A percentile compares a stretch with the other conserved stretches of the same genome.
Evolutionary conservation across 148 eudicot species (phyloP).

Genomic region (Cornus florida): DNA sequence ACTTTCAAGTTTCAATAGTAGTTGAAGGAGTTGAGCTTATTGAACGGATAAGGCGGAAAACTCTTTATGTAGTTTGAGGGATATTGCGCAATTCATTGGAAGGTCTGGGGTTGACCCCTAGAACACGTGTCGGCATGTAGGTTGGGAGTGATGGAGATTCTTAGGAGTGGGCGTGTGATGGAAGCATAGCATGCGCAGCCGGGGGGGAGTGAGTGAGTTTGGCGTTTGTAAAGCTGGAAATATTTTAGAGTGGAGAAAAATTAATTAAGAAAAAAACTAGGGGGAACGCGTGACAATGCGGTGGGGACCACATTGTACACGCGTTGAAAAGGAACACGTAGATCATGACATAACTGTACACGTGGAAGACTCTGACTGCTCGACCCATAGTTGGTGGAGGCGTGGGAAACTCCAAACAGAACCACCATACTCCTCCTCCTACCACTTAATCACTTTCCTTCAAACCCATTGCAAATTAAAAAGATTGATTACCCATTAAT

Average conservation of each 20-base stretch:
- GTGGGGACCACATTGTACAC: conserved; percentile 18
- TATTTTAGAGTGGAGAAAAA: not conserved
- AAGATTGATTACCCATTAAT: too few species aligned
- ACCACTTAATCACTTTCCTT: not conserved
- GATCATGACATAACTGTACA: not conserved
- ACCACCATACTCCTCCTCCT: not conserved
- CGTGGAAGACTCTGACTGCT: not conserved
- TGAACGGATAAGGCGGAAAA: too few species aligned
- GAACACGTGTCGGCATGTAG: not conserved
- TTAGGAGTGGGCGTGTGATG: not conserved
- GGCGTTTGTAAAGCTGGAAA: not conserved
- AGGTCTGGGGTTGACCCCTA: not conserved
- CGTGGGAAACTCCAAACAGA: not conserved
- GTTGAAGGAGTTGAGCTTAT: too few species aligned
- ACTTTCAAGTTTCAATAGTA: too few species aligned
- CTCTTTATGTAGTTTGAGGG: too few species aligned
- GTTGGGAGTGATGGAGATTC: not conserved
- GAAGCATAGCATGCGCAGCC: conserved; percentile 20
- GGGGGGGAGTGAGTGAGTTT: not conserved
- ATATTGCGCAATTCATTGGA: too few species aligned
- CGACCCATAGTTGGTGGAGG: not conserved
- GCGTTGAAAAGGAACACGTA: not conserved
- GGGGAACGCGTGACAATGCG: conserved; percentile 20
- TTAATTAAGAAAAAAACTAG: not conserved
- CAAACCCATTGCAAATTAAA: too few species aligned